phyloP scores from a whole-genome alignment of 108 stramenopile genomes.

The Nitzschia inconspicua region DNA sequence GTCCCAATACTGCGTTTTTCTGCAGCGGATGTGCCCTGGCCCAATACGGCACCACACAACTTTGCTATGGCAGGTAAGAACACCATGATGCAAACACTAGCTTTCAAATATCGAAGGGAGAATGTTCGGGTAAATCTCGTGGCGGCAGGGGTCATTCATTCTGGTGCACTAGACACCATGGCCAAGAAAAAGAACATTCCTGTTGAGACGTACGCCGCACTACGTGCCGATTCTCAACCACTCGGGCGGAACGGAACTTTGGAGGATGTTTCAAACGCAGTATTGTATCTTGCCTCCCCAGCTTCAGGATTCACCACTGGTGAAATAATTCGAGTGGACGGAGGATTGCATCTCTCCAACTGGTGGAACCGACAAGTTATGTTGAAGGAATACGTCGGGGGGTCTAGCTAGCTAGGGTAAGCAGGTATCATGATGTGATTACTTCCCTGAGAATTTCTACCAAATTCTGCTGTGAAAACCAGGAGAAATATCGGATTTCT shows the following conservation, averaged over 20 bases:
- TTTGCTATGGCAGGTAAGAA: slow-evolving; percentile 15
- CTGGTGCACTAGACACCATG: slow-evolving; percentile 23
- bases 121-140: slow-evolving; percentile 22
- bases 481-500: too few species aligned
- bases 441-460: too few species aligned
- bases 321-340: slow-evolving; percentile 20
- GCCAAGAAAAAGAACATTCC: slow-evolving; percentile 12
- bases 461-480: too few species aligned
- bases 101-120: slow-evolving; percentile 14
- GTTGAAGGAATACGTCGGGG: slow-evolving; percentile 4
- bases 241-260: slow-evolving; percentile 12
- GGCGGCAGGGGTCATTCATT: slow-evolving; percentile 7
- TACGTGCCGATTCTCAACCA: slow-evolving; percentile 18
- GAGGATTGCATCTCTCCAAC: slow-evolving; percentile 25
- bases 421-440: too few species aligned
- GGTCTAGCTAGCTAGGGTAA: background rate
- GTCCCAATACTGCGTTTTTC: too few species aligned
- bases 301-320: slow-evolving; percentile 26
- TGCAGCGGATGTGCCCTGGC: slow-evolving; percentile 13
- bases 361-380: slow-evolving; percentile 19
- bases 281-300: slow-evolving; percentile 16
- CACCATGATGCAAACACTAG: slow-evolving; percentile 16
- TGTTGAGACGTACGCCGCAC: slow-evolving; percentile 15
- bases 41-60: slow-evolving; percentile 13
- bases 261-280: slow-evolving; percentile 20